Evolutionary conservation across 495 filamentous ascomycete genomes (phyloP), one percentile per base, ranked within the genome.

Genomic region (Aspergillus cristatus): DNA sequence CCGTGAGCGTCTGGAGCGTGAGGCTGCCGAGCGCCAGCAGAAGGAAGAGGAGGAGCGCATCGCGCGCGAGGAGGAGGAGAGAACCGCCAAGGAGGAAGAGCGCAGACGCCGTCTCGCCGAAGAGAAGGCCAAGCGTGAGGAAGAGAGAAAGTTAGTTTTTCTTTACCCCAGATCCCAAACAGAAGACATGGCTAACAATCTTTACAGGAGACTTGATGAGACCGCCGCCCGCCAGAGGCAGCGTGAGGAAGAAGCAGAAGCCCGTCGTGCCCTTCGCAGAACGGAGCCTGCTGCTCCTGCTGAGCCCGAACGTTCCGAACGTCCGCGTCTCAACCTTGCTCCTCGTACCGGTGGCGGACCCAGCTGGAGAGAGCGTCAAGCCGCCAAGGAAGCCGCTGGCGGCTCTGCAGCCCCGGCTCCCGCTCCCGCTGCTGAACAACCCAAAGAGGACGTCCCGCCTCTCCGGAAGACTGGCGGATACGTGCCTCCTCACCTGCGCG

Each of bases 331-430:
- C 54, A 67, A 70, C 40, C 68, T 94, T 39, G 68, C 72, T 36
- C 43, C 60, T 42, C 63, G 62, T 18, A 51, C 61, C 18, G 78
- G 78, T 40, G 66, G 57, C 51, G 79, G 78, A 58, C 63, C 76
- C 24, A 76, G 70, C 50, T 95, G 88, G 88, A 81, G 88, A 62
- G 88, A 95, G n/a, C 75, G 85, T 31, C 67, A 84, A 59, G 83
- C 82, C 32, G 76, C 76, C 45, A 86, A 75, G 60, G 58, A 62
- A 38, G 57, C 67, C 31, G 52, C 54, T 22, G 65, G 54, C 29
- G 65, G 54, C 28, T 47, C 47, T 43, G 45, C 47, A 18, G 45
- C 62, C 32, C 32, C 51, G 41, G 45, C 50, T 45, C 13, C 57
- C 46, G 36, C 51, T 49, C 8, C 53, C 41, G 26, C 53, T 55